These are phyloP conservation scores for Fagopyrum esculentum DNA, from an alignment of 148 eudicot genomes.

Conservation along the genomic window DNA sequence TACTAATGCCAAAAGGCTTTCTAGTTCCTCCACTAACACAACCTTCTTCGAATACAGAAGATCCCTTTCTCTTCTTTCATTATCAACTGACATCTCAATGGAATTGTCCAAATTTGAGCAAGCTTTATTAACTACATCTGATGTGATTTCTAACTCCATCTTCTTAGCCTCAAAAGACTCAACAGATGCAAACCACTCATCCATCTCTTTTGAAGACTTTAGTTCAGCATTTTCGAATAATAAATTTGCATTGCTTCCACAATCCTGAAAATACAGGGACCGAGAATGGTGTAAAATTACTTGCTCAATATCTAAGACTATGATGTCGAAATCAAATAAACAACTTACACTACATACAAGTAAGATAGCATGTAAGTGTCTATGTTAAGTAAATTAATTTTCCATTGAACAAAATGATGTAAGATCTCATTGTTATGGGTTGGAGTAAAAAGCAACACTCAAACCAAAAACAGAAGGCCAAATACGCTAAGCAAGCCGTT, in stretches of 20 bases:
- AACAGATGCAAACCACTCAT: constrained; percentile 40
- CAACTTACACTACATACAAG: neutral
- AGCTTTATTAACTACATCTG: constrained; percentile 42
- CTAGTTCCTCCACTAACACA: constrained; percentile 43
- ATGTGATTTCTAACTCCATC: constrained; percentile 55
- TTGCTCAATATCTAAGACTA: neutral
- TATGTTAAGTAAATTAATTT: neutral
- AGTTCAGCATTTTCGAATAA: constrained; percentile 36
- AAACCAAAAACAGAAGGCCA: neutral
- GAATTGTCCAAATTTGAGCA: constrained; percentile 36
- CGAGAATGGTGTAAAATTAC: neutral
- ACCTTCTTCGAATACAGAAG: constrained; percentile 39
- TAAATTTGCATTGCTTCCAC: constrained; percentile 40
- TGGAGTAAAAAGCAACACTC: neutral
- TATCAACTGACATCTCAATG: constrained; percentile 39
- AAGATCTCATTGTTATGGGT: neutral
- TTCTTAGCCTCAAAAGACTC: constrained; percentile 56
- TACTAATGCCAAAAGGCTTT: constrained; percentile 51
- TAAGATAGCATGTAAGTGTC: neutral
- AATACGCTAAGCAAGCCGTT: no score
- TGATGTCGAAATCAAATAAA: neutral
- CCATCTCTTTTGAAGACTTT: constrained; percentile 38
- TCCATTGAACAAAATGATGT: neutral
- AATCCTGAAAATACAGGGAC: constrained; percentile 30
- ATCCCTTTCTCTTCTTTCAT: constrained; percentile 53